These are phyloP conservation scores for Discostella stelligeroides DNA, from an alignment of 108 stramenopile species.

Conservation along the genomic window DNA sequence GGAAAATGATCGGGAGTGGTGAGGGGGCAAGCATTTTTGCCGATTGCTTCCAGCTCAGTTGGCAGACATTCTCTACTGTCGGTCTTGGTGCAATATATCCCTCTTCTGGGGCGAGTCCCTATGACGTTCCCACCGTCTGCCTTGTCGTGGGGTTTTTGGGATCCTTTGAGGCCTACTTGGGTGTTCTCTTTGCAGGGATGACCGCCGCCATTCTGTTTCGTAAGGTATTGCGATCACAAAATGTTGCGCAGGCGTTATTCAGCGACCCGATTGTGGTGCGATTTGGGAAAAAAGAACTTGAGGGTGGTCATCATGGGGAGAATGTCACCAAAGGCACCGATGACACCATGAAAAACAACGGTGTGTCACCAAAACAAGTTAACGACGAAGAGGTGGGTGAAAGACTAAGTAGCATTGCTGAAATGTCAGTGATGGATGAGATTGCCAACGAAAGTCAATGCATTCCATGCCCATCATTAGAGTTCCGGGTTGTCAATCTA, in stretches of 20 bases:
- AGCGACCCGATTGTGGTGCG: slow-evolving; percentile 77
- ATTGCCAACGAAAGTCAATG: neutral
- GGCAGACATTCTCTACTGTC: slow-evolving; percentile 75
- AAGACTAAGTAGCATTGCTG: neutral
- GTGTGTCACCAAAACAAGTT: slow-evolving; percentile 8
- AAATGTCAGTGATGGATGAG: slow-evolving; percentile 3
- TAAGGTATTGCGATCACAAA: slow-evolving; percentile 76
- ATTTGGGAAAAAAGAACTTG: slow-evolving; percentile 63
- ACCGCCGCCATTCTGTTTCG: slow-evolving; percentile 82
- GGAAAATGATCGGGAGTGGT: slow-evolving; percentile 22
- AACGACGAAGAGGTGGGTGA: slow-evolving; percentile 41
- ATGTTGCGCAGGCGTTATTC: slow-evolving; percentile 71
- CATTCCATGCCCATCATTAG: slow-evolving; percentile 74
- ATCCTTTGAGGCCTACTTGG: slow-evolving; percentile 70
- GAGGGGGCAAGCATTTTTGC: slow-evolving; percentile 37
- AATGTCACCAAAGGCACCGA: slow-evolving; percentile 9
- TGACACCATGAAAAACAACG: neutral
- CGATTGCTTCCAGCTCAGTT: slow-evolving; percentile 74
- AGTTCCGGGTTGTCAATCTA: slow-evolving; percentile 77
- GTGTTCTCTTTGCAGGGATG: slow-evolving; percentile 74
- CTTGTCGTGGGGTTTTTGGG: slow-evolving; percentile 62
- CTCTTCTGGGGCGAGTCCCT: slow-evolving; percentile 54
- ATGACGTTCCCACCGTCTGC: slow-evolving; percentile 53
- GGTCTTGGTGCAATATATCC: slow-evolving; percentile 75
- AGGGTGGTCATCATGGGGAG: slow-evolving; percentile 12